phyloP scores from a whole-genome alignment of 2,329 filamentous ascomycete genomes.

The Penicillium sp. region DNA sequence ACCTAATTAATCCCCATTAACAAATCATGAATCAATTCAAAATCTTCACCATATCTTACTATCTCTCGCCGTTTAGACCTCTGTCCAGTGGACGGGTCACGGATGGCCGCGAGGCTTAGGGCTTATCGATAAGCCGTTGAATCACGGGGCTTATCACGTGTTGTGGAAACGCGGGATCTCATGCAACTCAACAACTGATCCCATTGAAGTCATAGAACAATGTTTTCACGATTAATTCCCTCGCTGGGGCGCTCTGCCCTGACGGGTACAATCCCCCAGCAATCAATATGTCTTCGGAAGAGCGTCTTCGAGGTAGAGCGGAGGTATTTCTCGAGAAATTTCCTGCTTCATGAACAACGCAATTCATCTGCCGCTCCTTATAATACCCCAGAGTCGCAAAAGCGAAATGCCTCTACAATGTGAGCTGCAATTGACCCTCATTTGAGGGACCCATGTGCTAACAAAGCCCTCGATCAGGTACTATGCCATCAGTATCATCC shows the following conservation, averaged over 20 bases:
- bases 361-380: conserved; percentile 33
- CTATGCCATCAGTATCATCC: conserved; percentile 61
- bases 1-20: neutral
- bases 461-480: conserved; percentile 46
- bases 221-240: conserved; percentile 31
- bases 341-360: conserved; percentile 24
- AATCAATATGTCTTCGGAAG: conserved; percentile 13
- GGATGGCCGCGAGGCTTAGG: neutral
- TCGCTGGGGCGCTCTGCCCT: conserved; percentile 24
- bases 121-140: conserved; percentile 19
- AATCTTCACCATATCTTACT: neutral
- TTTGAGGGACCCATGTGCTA: neutral
- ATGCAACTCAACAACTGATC: conserved; percentile 16
- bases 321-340: conserved; percentile 37
- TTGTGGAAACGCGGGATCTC: conserved; percentile 3
- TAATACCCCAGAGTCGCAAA: conserved; percentile 34
- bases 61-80: neutral
- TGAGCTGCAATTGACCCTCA: conserved; percentile 29
- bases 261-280: conserved; percentile 11
- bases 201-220: conserved; percentile 18
- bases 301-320: conserved; percentile 23
- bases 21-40: neutral
- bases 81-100: too few relatives aligned
- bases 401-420: conserved; percentile 57
- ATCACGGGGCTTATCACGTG: conserved; percentile 19